A percentile compares a stretch with the other conserved stretches of the same genome.
phyloP scores from a whole-genome alignment of 495 filamentous ascomycete species.

The Neurospora sp. region DNA sequence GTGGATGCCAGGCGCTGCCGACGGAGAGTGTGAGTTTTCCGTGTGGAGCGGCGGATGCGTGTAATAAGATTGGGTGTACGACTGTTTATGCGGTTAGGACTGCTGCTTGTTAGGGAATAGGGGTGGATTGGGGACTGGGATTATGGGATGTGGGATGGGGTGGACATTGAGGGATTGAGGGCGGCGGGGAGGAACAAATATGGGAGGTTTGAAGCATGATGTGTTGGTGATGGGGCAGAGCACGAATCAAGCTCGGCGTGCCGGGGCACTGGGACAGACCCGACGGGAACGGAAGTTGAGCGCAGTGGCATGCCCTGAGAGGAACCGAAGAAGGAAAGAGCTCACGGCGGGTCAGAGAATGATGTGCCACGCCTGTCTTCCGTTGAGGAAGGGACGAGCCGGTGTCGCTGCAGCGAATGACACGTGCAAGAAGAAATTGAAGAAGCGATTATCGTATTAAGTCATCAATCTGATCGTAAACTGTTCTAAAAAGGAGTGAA shows the following conservation, averaged over 20 bases:
- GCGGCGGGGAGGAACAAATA: background rate
- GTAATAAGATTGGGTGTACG: slow-evolving; percentile 23
- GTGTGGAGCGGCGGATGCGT: slow-evolving; percentile 11
- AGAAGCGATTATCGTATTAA: background rate
- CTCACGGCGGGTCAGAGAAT: background rate
- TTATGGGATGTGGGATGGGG: background rate
- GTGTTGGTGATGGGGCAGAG: background rate
- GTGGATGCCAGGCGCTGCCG: slow-evolving; percentile 17
- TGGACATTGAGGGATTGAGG: too few relatives aligned
- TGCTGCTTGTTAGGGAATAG: slow-evolving; percentile 10
- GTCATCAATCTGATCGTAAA: background rate
- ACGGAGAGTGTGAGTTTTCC: slow-evolving; percentile 16
- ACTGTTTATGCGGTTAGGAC: slow-evolving; percentile 19
- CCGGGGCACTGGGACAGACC: too few relatives aligned
- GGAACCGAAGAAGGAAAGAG: background rate
- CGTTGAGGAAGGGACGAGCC: background rate
- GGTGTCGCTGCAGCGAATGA: background rate
- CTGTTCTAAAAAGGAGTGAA: background rate
- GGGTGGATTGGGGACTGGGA: background rate
- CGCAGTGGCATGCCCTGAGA: background rate
- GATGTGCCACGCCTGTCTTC: background rate
- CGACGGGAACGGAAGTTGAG: background rate
- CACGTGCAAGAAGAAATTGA: too few relatives aligned
- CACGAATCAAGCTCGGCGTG: too few relatives aligned
- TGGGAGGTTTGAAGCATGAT: background rate